A percentile compares a stretch with the other conserved stretches of the same genome.
Evolutionary conservation across 805 yeast genomes (phyloP).

Genomic region (Ogataea glucozyma): DNA sequence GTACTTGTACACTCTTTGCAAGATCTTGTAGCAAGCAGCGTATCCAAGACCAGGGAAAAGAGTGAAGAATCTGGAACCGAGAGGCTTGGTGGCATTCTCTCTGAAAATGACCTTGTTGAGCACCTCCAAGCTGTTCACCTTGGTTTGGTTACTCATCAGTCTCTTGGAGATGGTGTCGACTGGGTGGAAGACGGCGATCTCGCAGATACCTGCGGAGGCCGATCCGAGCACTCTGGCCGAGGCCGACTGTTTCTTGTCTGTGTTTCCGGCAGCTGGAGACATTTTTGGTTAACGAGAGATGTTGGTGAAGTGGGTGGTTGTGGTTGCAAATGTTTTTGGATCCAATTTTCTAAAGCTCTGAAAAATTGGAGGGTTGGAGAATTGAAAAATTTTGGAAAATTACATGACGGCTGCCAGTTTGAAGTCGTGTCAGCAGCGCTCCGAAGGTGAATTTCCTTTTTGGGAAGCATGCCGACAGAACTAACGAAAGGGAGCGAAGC

Average conservation of each 20-base stretch:
- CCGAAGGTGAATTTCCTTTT: background rate
- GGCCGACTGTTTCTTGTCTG: slow-evolving; percentile 85
- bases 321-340: background rate
- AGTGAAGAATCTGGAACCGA: slow-evolving; percentile 72
- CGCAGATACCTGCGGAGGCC: slow-evolving; percentile 98
- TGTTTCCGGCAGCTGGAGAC: slow-evolving; percentile 24
- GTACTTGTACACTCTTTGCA: slow-evolving; percentile 97
- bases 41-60: slow-evolving; percentile 97
- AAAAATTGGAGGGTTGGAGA: background rate
- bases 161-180: slow-evolving; percentile 98
- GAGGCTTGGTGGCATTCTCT: slow-evolving; percentile 70
- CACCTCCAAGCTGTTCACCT: slow-evolving; percentile 60
- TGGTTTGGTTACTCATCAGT: slow-evolving; percentile 79
- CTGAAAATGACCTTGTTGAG: slow-evolving; percentile 86
- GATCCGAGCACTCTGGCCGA: slow-evolving; percentile 91
- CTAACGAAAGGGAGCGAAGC: background rate
- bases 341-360: slow-evolving; percentile 4
- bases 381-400: background rate
- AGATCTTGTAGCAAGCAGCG: slow-evolving; percentile 94
- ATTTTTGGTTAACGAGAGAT: slow-evolving; percentile 12
- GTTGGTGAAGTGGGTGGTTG: slow-evolving; percentile 1
- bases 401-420: background rate
- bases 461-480: background rate
- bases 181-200: slow-evolving; percentile 96
- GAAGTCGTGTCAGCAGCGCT: background rate